Evolutionary conservation across 2,329 filamentous ascomycete genomes (phyloP).

Genomic region (Hypoxylon rubiginosum): DNA sequence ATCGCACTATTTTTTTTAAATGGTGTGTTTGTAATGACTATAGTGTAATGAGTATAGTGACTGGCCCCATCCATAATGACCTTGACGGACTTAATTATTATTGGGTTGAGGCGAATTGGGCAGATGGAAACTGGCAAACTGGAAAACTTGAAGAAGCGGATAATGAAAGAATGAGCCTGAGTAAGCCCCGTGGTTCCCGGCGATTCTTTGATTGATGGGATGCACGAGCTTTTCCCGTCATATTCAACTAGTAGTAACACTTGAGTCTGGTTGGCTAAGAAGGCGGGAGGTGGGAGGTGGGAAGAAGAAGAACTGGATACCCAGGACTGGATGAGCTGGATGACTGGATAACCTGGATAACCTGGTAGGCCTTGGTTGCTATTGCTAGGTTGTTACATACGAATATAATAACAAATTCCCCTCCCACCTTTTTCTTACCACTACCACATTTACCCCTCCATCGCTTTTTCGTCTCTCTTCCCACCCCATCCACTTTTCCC

Average conservation of each 20-base stretch:
- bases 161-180: slow-evolving; percentile 41
- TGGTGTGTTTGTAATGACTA: slow-evolving; percentile 4
- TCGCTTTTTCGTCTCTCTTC: slow-evolving; percentile 6
- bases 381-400: too few relatives aligned
- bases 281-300: slow-evolving; percentile 11
- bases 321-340: not conserved
- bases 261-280: slow-evolving; percentile 20
- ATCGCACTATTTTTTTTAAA: slow-evolving; percentile 30
- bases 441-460: slow-evolving; percentile 35
- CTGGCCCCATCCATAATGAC: too few relatives aligned
- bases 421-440: slow-evolving; percentile 19
- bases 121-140: not conserved
- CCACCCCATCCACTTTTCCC: slow-evolving; percentile 43
- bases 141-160: slow-evolving; percentile 10
- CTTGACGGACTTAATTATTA: not conserved
- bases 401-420: not conserved
- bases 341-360: too few relatives aligned
- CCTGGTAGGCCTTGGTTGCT: too few relatives aligned
- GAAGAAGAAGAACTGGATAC: not conserved
- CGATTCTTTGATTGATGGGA: slow-evolving; percentile 35
- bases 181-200: slow-evolving; percentile 49
- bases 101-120: not conserved
- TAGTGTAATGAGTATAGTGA: too few relatives aligned
- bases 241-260: slow-evolving; percentile 21
- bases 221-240: slow-evolving; percentile 28